Base-by-base conservation (phyloP, 2,329 filamentous ascomycete genomes). In the Penicillium aurantiogriseum region DNA sequence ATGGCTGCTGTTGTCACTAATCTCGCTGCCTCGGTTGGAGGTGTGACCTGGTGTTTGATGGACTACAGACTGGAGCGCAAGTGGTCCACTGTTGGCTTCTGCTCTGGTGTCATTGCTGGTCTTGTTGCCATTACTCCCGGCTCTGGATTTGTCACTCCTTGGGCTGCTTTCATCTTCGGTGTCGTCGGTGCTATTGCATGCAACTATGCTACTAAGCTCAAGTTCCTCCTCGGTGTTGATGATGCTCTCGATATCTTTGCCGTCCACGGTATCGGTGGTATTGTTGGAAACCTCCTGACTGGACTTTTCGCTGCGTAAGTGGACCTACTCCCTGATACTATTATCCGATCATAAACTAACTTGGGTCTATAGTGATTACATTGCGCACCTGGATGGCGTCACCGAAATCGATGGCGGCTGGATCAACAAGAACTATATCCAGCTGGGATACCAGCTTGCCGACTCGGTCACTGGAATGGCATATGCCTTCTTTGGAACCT, bases 61-160 rank as follows among this genome's bases (percentile, higher is more conserved):
- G 92, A 96, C 73, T 96, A 95, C 76, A 85, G 91, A 56, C 83
- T 96, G 48, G 91, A 96, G 78, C 84, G 86, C 69, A 96, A 96
- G 79, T 96, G 90, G 89, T 95, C 91, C 0, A 93, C 91, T 2
- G 91, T 96, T 27, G 92, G 92, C 2, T 96, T 96, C 81, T 96
- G 92, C 78, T 94, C 90, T 0, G 92, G 92, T 61, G 89, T 95
- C 25, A 88, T 96, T 67, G 89, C 91, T 35, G 92, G 92, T 21
- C 82, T 96, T 21, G 91, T 96, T 6, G 88, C 88, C 57, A 95
- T 96, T 63, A 96, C 92, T 9, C 92, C 92, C 7, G 92, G 89
- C 33, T 94, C 91, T 56, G 92, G 89, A 71, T 95, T 84, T 71
- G 91, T 96, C 15, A 90, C 91, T 10, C 84, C 89, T 1, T 96